Evolutionary conservation across 495 filamentous ascomycete genomes (phyloP), one percentile per base, ranked within the genome.

Genomic region (Aspergillus haitiensis): DNA sequence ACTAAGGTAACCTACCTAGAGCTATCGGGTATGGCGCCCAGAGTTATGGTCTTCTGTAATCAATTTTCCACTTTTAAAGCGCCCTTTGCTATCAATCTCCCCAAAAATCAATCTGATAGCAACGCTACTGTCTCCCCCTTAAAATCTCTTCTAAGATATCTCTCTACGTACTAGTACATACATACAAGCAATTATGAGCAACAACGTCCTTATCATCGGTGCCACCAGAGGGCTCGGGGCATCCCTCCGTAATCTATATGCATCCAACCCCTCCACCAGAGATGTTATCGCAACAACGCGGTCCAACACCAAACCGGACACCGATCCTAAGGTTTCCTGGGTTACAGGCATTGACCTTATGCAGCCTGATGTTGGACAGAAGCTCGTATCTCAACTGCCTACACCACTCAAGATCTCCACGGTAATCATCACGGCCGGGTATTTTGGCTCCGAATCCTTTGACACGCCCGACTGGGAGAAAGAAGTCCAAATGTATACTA

Each of bases 401-500:
- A 60, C 73, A 33, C 71, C 72, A 2, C 65, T 69, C 27, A 76
- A 72, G 48, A 68, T 88, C 16, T 84, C 85, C 45, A 73, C 81
- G 0, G 80, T 83, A 63, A 83, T 90, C 53, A 84, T 90, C 67
- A 83, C 81, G 5, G 87, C 88, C 0, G 86, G 86, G 12, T 87
- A 86, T 67, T 90, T 91, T 64, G 82, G 76, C 48, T 82, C 78
- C 6, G 88, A 91, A 58, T 75, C 80, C 18, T 81, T 84, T 47
- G 81, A 84, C 39, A 72, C 76, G n/a, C 86, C 86, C 4, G 78
- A 87, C 56, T 90, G 81, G 78, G 82, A 85, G 13, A 83, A 85
- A 31, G 72, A 90, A 64, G 69, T 88, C 18, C 77, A 75, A 34
- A 91, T 90, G 86, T 91, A 91, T 67, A 88, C 85, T 34, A 88